Conservation (phyloP, 2,329 filamentous ascomycete species). For the Volutella citrinella region DNA sequence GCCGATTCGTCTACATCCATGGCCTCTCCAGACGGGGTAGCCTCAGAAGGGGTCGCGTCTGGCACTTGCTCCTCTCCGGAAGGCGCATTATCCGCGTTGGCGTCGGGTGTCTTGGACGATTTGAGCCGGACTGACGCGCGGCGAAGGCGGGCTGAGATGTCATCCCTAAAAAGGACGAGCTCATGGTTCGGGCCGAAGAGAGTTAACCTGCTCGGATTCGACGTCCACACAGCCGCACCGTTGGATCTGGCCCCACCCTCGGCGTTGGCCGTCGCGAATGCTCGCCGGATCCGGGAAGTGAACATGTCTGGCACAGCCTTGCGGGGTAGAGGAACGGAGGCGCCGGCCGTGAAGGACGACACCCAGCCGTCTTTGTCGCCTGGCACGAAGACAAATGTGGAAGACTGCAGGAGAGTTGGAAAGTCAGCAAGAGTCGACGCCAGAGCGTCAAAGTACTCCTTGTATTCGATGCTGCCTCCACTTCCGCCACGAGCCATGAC, state of each 20-base stretch:
- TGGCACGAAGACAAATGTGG: slow-evolving; percentile 88
- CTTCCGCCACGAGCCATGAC: slow-evolving; percentile 67
- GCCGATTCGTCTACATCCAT: slow-evolving; percentile 40
- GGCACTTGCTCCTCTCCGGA: too few relatives aligned
- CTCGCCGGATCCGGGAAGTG: slow-evolving; percentile 79
- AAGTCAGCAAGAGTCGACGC: slow-evolving; percentile 82
- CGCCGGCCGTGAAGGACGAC: slow-evolving; percentile 76
- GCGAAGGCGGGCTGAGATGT: slow-evolving; percentile 75
- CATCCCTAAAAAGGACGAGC: slow-evolving; percentile 82
- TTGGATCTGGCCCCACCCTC: slow-evolving; percentile 54
- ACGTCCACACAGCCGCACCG: slow-evolving; percentile 75
- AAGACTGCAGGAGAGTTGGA: slow-evolving; percentile 71
- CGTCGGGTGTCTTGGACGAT: slow-evolving; percentile 11
- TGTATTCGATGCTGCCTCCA: slow-evolving; percentile 89
- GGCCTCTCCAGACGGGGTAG: slow-evolving; percentile 24
- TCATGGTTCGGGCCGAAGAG: slow-evolving; percentile 89
- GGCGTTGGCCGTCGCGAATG: slow-evolving; percentile 73
- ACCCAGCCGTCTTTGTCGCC: slow-evolving; percentile 98
- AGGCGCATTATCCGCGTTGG: slow-evolving; percentile 1
- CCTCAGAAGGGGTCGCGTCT: slow-evolving; percentile 10
- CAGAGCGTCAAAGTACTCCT: slow-evolving; percentile 89
- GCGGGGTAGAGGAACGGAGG: slow-evolving; percentile 66
- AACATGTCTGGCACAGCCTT: slow-evolving; percentile 82
- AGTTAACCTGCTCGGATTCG: slow-evolving; percentile 77
- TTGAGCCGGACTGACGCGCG: slow-evolving; percentile 73